Base-by-base conservation (phyloP, 768 basidiomycete genomes). In the Pulveroboletus sp. region DNA sequence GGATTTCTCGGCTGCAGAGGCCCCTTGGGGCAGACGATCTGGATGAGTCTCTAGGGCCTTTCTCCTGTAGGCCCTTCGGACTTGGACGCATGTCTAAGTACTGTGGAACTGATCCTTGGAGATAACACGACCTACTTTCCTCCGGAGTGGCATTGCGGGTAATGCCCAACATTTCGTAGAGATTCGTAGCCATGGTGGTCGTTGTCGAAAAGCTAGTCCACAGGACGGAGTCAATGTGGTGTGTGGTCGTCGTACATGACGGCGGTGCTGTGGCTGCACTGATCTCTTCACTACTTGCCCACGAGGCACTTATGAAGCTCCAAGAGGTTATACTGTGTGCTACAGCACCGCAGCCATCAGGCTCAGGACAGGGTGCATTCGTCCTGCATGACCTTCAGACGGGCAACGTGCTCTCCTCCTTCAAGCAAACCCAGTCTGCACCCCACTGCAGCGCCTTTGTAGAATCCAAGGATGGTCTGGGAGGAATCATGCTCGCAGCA, bases 351-450 rank as follows among this genome's bases (percentile, higher is more conserved):
- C 64, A 56, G 25, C 42, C 50, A 13, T 58, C 79, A 4, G 65
- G 73, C 3, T 63, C 75, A 23, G 82, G 81, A 4, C 67, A 78
- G 19, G 90, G 91, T 1, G 68, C 82, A 19, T 79, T 95, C 44
- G 70, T 82, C 24, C 60, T 94, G 3, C 90, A 94, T 60, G 93
- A 97, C 61, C 77, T 95, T 13, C 81, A 87, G 50, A 88, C 85
- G 0, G 84, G 89, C 40, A 73, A 80, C 6, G 72, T 78, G 4
- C 76, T 94, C 35, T 80, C 86, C n/a, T 85, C 91, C 2, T 94
- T 94, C 77, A 95, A 94, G 62, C 92, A 93, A 53, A 85, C 87
- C 2, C 85, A 72, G 53, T 75, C 90, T 19, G 68, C 72, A 11
- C 60, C 74, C 4, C 80, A 86, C 45, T 89, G 81, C 59, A 82